Evolutionary conservation across 768 basidiomycete species (phyloP), one percentile per base, ranked within the genome.

Genomic region (Collybia mongolica): DNA sequence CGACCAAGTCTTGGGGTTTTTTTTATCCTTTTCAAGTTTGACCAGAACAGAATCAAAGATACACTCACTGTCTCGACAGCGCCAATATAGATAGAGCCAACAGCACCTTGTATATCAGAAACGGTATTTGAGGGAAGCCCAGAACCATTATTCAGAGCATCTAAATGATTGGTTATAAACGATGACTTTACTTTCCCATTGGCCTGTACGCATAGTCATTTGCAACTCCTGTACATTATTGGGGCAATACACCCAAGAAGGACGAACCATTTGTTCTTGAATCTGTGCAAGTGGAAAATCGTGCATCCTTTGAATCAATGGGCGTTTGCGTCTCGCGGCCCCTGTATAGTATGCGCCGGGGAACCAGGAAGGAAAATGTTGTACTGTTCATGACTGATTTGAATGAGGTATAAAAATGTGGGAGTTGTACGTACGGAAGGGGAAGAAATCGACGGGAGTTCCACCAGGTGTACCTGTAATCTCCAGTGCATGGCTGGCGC

Each of bases 1-100:
- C 4, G 7, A 26, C 7, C 24, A 26, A 4, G 24, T 26, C 4
- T 4, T 26, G 24, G n/a, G n/a, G n/a, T n/a, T n/a, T n/a, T n/a
- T n/a, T n/a, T n/a, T n/a, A n/a, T n/a, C n/a, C n/a, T n/a, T n/a
- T n/a, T n/a, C n/a, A n/a, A n/a, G n/a, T n/a, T n/a, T n/a, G n/a
- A n/a, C n/a, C n/a, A n/a, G n/a, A n/a, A 26, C 7, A 26, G 7
- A 26, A 7, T 26, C 3, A 26, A 23, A 29, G 32, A 40, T 14
- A 32, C 37, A 42, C 66, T 12, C 39, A 73, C 72, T 41, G 74
- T 72, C 48, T 70, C 67, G 11, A 63, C 64, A 20, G 67, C 72
- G 14, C 61, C 71, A 37, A 55, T 44, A 40, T 60, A 62, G 26
- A 65, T 52, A 9, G 53, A 36, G 9, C 54, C 61, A 2, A 60